phyloP scores from a whole-genome alignment of 179 eudicot species.

The Spinacia oleracea region DNA sequence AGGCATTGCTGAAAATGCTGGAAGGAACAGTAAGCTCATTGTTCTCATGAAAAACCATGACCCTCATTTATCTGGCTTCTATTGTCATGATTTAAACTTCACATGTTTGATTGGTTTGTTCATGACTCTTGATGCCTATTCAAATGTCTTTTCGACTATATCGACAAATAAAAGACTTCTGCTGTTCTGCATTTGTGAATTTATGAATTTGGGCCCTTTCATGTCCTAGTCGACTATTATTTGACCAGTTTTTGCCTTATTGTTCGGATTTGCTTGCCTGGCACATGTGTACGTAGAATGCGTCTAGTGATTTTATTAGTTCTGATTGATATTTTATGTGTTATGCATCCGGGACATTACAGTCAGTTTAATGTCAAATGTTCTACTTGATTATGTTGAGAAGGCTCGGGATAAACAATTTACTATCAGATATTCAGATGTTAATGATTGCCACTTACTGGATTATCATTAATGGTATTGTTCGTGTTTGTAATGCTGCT shows the following conservation, averaged over 20 bases:
- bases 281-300: background rate
- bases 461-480: background rate
- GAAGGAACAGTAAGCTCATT: constrained; percentile 58
- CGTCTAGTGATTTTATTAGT: background rate
- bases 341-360: background rate
- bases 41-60: background rate
- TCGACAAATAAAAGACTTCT: background rate
- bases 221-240: background rate
- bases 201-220: too few relatives aligned
- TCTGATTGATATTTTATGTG: background rate
- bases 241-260: background rate
- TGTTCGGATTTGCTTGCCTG: background rate
- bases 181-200: too few relatives aligned
- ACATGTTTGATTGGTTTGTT: background rate
- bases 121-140: background rate
- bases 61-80: background rate
- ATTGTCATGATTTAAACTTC: background rate
- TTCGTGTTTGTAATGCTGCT: background rate
- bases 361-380: background rate
- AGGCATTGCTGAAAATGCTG: constrained; percentile 89
- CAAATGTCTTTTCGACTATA: background rate
- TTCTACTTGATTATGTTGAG: background rate
- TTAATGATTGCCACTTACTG: background rate
- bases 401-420: background rate
- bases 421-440: background rate